phyloP scores from a whole-genome alignment of 2,329 filamentous ascomycete species.

The Sclerotinia borealis region DNA sequence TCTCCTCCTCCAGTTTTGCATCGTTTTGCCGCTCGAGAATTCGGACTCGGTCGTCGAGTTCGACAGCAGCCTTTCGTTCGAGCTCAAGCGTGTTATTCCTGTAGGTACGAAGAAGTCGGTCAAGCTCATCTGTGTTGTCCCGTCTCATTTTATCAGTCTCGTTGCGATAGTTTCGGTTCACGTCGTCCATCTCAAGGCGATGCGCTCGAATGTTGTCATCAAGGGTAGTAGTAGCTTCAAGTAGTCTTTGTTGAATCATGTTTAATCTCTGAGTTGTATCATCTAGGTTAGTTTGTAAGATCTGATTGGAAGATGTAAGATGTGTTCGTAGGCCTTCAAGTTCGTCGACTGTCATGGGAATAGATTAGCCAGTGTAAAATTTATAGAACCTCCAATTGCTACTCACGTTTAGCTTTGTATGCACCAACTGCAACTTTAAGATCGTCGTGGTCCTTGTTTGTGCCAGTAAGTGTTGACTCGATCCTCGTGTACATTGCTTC shows the following conservation, averaged over 20 bases:
- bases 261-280: constrained; percentile 40
- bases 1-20: constrained; percentile 60
- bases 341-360: constrained; percentile 34
- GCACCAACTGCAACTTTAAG: constrained; percentile 69
- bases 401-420: constrained; percentile 56
- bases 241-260: constrained; percentile 37
- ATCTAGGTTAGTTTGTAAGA: constrained; percentile 63
- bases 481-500: constrained; percentile 68
- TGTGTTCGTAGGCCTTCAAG: constrained; percentile 40
- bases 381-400: not conserved
- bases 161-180: constrained; percentile 46
- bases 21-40: constrained; percentile 30
- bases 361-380: constrained; percentile 12
- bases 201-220: constrained; percentile 43
- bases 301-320: constrained; percentile 38
- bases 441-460: constrained; percentile 59
- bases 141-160: constrained; percentile 50
- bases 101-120: constrained; percentile 54
- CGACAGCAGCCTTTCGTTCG: constrained; percentile 52
- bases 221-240: constrained; percentile 42
- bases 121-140: constrained; percentile 47
- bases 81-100: constrained; percentile 62
- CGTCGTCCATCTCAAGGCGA: constrained; percentile 50
- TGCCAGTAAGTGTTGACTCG: constrained; percentile 64
- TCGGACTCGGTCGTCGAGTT: constrained; percentile 29